These are phyloP conservation scores for Theileria orientalis DNA, from an alignment of 169 alveolate genomes.

Conservation along the genomic window DNA sequence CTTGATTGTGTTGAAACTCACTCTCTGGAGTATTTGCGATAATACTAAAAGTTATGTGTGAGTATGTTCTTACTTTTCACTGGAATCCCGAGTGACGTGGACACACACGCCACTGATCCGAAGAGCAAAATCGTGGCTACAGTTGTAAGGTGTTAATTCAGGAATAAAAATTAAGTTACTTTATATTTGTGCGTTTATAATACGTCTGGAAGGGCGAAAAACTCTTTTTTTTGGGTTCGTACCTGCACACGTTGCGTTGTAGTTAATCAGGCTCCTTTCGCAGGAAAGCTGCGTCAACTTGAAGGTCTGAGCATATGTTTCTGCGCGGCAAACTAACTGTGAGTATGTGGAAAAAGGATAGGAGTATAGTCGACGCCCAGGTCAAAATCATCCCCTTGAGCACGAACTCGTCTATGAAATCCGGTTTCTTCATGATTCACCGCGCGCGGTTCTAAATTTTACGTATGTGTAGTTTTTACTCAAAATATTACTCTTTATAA, in stretches of 20 bases:
- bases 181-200: neutral
- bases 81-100: constrained; percentile 34
- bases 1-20: neutral
- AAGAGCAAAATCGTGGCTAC: constrained; percentile 15
- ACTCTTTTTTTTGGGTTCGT: neutral
- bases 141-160: neutral
- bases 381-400: neutral
- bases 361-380: constrained; percentile 24
- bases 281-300: constrained; percentile 13
- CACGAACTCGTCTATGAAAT: neutral
- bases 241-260: constrained; percentile 64
- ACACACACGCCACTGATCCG: constrained; percentile 31
- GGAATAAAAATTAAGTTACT: neutral
- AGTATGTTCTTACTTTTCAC: constrained; percentile 12
- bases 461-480: no score
- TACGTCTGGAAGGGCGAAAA: neutral
- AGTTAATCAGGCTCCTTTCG: constrained; percentile 28
- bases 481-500: constrained; percentile 3
- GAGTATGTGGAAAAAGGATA: constrained; percentile 28
- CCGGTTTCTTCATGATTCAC: constrained; percentile 1
- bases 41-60: constrained; percentile 9
- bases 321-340: constrained; percentile 27
- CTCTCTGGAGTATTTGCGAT: neutral
- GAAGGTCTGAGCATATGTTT: constrained; percentile 17
- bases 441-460: neutral